Percentiles rank a stretch among this genome's conserved stretches.
Evolutionary conservation across 2,329 filamentous ascomycete species (phyloP).

Genomic region (Geosmithia morbida): DNA sequence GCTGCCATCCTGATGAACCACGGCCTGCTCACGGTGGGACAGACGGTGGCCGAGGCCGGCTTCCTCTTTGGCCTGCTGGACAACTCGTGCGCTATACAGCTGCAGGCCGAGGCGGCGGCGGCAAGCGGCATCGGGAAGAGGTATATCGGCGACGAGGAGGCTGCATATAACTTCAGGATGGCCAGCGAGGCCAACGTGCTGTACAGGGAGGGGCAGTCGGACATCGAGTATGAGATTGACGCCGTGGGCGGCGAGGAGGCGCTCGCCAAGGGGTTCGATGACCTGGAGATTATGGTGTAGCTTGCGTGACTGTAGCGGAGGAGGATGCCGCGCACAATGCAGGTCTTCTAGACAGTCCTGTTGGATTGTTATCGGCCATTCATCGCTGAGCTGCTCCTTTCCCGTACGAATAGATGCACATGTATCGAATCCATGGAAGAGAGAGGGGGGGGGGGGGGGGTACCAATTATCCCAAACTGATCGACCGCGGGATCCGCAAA

Average conservation of each 20-base stretch:
- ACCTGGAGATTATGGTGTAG: too few species aligned
- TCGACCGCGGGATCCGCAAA: too few species aligned
- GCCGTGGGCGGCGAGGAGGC: not conserved
- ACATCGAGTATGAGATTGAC: constrained; percentile 1
- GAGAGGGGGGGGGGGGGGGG: too few species aligned
- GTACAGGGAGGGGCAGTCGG: not conserved
- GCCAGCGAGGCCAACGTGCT: constrained; percentile 3
- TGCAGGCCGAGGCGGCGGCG: constrained; percentile 13
- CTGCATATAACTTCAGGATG: constrained; percentile 17
- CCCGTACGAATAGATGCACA: too few species aligned
- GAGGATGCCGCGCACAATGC: too few species aligned
- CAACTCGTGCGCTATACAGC: constrained; percentile 37
- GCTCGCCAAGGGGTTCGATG: constrained; percentile 1
- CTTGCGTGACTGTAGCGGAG: too few species aligned
- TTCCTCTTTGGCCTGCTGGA: constrained; percentile 56
- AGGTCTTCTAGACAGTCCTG: too few species aligned
- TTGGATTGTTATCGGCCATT: too few species aligned
- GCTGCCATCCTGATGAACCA: constrained; percentile 56
- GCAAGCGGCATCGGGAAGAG: constrained; percentile 12
- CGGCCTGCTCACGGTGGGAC: constrained; percentile 53
- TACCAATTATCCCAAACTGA: too few species aligned
- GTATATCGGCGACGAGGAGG: constrained; percentile 25
- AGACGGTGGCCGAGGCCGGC: constrained; percentile 59
- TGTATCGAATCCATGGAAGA: too few species aligned
- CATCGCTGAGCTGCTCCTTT: too few species aligned